Base-by-base conservation (phyloP, 331 rosid species). In the Quercus phellos region DNA sequence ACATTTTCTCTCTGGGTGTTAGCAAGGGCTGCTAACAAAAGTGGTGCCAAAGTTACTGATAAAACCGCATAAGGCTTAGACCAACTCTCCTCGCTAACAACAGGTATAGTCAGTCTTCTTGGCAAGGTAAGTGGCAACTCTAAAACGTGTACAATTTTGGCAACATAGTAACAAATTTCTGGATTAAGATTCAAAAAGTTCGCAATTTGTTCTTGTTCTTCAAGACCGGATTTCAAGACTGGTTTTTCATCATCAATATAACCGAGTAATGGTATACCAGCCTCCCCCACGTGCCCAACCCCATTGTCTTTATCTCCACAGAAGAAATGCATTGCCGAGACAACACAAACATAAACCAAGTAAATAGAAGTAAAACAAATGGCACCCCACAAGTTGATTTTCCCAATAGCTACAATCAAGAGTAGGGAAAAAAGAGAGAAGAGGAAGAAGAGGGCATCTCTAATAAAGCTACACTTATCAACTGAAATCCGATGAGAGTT, bases 41-140 rank as follows among this genome's bases (percentile, higher is more conserved):
- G 27, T 4, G 98, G 98, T 21, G 97, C 94, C 50, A 94, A 64
- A 64, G 90, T 84, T 56, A 88, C 96, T 2, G 98, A 91, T 59
- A 87, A 79, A 8, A 91, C 94, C 5, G 94, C 98, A 83, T 63
- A 91, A 21, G 87, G 82, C 59, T 88, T 90, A 18, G 90, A 91
- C 98, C 98, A 94, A 34, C 78, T 89, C 0, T 89, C 97, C 21
- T 94, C 93, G 72, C 77, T 80, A 55, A 94, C 88, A 13, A 84
- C 80, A 4, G 98, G 98, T 70, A 94, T 94, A 0, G 98, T 94
- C 27, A 94, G 66, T 79, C 89, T 90, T 70, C 98, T 90, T 21
- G 97, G 96, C 77, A 94, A 66, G 77, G 73, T 59, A 76, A 94
- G 96, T 1, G 98, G 98, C 24, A 94, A 42, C 27, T 91, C 96